Evolutionary conservation across 2,329 filamentous ascomycete species (phyloP), one percentile per base, ranked within the genome.

Genomic region (Parasarocladium wereldwijsianum): DNA sequence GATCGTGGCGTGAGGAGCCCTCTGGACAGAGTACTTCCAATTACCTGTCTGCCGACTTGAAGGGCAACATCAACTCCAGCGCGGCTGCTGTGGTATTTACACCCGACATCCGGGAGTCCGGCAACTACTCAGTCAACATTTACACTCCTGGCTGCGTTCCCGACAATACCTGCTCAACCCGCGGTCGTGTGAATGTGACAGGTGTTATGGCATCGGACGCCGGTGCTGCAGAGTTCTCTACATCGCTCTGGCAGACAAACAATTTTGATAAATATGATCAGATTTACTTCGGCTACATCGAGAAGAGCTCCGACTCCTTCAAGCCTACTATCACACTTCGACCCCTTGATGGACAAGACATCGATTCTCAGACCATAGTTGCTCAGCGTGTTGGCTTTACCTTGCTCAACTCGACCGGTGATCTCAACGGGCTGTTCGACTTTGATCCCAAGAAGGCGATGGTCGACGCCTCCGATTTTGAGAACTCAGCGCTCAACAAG

Each of bases 191-290:
- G 34, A 85, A 85, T 40, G 64, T 98, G 31, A 87, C 80, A 2
- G 81, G 75, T 19, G 65, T 64, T 15, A 74, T 90, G 60, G 67
- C 72, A 3, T 55, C 60, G 40, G 44, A 62, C 46, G 44, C 55
- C 33, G 46, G 52, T 42, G 41, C 57, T 29, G 48, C 52, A 20
- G 60, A 68, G 5, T 62, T 75, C 34, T 64, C 70, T 17, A 70
- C 64, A 1, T 65, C 69, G 1, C 58, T 94, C 6, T 92, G 70
- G 48, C 90, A 98, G 53, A 93, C 86, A 12, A 98, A 98, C 55
- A 70, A 92, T 49, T 92, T 77, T 50, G 87, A 96, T 60, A 98
- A 98, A 54, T 96, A 93, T 46, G 90, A 98, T 47, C 76, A 82
- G 41, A 75, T 98, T 34, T 93, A 85, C 54, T 79, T 77, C 40